Base-by-base conservation (phyloP, 805 yeast genomes). In the Saccharomycopsis vini region DNA sequence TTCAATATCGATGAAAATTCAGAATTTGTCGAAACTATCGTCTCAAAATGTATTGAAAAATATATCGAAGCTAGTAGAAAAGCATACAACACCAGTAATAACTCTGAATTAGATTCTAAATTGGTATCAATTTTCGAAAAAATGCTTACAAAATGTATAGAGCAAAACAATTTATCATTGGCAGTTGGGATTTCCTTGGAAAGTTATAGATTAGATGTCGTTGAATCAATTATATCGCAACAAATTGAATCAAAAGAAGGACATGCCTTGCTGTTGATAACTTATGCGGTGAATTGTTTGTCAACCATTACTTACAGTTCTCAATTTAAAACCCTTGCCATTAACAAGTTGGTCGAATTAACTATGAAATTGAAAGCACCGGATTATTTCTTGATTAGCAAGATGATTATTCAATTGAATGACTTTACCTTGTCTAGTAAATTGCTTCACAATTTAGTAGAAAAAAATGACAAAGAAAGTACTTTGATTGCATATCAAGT, bases 141-240 rank as follows among this genome's bases (percentile, higher is more conserved):
- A 56, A 92, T 92, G 96, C 73, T 92, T 50, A 64, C 72, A 38
- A 84, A 84, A 58, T 89, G 97, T 63, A 75, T 82, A 30, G 66
- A 64, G 5, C 68, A 77, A 23, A 79, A 79, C 43, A 95, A 92
- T 52, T 70, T 71, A 52, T 81, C 78, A 57, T 72, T 88, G 55
- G 95, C 95, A 1, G 64, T 92, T 45, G 98, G 98, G 19, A 83
- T 92, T 50, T 79, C 97, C 1, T 66, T 92, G 48, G 98, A 92
- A 60, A 79, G 94, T 51, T 81, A 77, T 59, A 74, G 97, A 56
- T 68, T 88, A 52, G 97, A 90, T 63, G 71, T 87, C 44, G 81
- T 87, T 35, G 77, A 79, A 53, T 52, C 61, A 2, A 74, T 84
- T 46, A 69, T 87, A 51, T 56, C 60, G 15, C 59, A 62, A 18